Evolutionary conservation across 2,329 filamentous ascomycete species (phyloP).

Genomic region (Scolecobasidium constrictum): DNA sequence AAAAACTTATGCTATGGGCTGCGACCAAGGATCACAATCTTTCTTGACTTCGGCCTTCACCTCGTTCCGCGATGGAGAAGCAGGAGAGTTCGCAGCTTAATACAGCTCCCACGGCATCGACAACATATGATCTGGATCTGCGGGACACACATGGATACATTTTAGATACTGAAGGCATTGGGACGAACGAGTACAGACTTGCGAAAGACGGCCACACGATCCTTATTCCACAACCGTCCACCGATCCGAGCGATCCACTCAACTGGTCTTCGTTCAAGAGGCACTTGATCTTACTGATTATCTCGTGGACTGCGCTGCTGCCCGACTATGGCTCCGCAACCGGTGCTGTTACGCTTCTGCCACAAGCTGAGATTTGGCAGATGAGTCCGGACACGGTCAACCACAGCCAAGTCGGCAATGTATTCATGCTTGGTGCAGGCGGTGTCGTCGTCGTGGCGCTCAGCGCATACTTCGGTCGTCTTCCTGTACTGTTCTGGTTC

Average conservation of each 20-base stretch:
- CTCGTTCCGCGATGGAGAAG: too few species aligned
- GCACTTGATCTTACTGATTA: slow-evolving; percentile 7
- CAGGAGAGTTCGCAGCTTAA: too few species aligned
- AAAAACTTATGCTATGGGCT: too few species aligned
- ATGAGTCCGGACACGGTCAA: not conserved
- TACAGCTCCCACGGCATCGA: not conserved
- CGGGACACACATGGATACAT: not conserved
- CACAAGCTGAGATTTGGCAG: not conserved
- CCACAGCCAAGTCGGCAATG: slow-evolving; percentile 19
- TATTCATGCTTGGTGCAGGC: slow-evolving; percentile 33
- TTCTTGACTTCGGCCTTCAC: too few species aligned
- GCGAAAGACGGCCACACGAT: slow-evolving; percentile 17
- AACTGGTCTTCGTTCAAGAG: slow-evolving; percentile 25
- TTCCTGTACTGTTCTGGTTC: slow-evolving; percentile 33
- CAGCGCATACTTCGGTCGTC: slow-evolving; percentile 32
- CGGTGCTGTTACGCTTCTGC: not conserved
- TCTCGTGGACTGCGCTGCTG: not conserved
- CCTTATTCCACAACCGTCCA: slow-evolving; percentile 27
- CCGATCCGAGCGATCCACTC: slow-evolving; percentile 36
- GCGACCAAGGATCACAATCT: too few species aligned
- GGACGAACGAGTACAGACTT: not conserved
- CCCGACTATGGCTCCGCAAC: not conserved
- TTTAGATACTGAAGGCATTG: too few species aligned
- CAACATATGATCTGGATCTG: not conserved
- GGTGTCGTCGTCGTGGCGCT: slow-evolving; percentile 31